Base-by-base conservation (phyloP, 768 basidiomycete species). In the Leccinum obscurum region DNA sequence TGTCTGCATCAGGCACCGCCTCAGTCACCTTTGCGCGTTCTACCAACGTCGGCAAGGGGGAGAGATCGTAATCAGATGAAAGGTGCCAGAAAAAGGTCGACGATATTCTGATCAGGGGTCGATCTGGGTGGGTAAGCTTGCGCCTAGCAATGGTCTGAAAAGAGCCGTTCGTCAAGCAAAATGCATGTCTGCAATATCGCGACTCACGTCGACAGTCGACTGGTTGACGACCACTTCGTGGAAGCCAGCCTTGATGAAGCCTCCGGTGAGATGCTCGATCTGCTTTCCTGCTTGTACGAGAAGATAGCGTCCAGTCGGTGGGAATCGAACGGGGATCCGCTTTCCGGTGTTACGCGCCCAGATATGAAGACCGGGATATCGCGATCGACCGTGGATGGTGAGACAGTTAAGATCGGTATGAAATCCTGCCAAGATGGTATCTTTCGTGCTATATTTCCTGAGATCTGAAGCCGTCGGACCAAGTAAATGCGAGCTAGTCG, bases 11-110 rank as follows among this genome's bases (percentile, higher is more conserved):
- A 14, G 64, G 34, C 7, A 81, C 80, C 17, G 53, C 78, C 72
- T 78, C 74, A 24, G 77, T 52, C 10, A 79, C 75, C 52, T 77
- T 75, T 2, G 86, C 85, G 34, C 80, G 81, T 6, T 77, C 74
- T 10, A 72, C 65, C 22, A 95, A 77, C 0, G 72, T 64, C 7
- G 84, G 81, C 3, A 93, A 82, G 2, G 91, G 86, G 8, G 74
- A 77, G n/a, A 95, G 81, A 55, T 91, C 86, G 58, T 84, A 85
- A 71, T 95, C 92, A 2, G 94, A 93, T 0, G 87, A 91, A 13
- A 97, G 81, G 69, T 94, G 92, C 90, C 91, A 96, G 80, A 97
- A 97, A 75, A 95, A 95, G 0, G 95, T 97, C 3, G 93, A 95
- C 3, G 94, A 95, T 64, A 98, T 95, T n/a, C 95, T 88, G 64